These are phyloP conservation scores for Torulaspora indica DNA, from an alignment of 805 yeast species.

Conservation along the genomic window DNA sequence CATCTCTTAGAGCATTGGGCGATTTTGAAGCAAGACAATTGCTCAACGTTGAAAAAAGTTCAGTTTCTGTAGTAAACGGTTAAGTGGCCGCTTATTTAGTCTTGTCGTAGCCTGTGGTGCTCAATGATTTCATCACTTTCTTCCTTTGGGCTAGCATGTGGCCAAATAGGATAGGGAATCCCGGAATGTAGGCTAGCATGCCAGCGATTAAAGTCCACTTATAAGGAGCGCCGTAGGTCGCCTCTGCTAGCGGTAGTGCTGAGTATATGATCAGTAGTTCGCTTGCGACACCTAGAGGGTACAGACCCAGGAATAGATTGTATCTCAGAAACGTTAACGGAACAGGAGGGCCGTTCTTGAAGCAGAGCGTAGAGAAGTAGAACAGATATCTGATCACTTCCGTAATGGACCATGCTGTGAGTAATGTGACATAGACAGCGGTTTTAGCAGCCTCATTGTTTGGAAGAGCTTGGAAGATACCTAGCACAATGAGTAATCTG, in stretches of 20 bases:
- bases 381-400: conserved; percentile 85
- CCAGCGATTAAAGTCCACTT: conserved; percentile 51
- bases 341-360: conserved; percentile 48
- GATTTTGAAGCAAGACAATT: neutral
- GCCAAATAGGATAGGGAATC: conserved; percentile 74
- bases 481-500: conserved; percentile 74
- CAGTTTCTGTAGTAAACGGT: neutral
- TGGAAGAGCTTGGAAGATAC: conserved; percentile 74
- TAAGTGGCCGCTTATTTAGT: neutral
- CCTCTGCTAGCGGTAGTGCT: conserved; percentile 66
- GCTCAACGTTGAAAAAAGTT: neutral
- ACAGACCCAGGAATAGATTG: conserved; percentile 72
- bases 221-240: conserved; percentile 46
- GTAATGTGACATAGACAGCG: conserved; percentile 61
- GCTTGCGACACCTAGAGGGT: conserved; percentile 89
- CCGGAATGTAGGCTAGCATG: conserved; percentile 74
- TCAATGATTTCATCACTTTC: conserved; percentile 55
- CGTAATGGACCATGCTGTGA: conserved; percentile 88
- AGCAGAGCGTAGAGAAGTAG: conserved; percentile 42
- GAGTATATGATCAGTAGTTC: conserved; percentile 68
- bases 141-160: conserved; percentile 88
- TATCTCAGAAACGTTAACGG: conserved; percentile 73
- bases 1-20: too few species aligned
- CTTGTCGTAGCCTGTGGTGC: conserved; percentile 7
- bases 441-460: conserved; percentile 47